Evolutionary conservation across 2,329 filamentous ascomycete genomes (phyloP).

Genomic region (Trichoderma sp.): DNA sequence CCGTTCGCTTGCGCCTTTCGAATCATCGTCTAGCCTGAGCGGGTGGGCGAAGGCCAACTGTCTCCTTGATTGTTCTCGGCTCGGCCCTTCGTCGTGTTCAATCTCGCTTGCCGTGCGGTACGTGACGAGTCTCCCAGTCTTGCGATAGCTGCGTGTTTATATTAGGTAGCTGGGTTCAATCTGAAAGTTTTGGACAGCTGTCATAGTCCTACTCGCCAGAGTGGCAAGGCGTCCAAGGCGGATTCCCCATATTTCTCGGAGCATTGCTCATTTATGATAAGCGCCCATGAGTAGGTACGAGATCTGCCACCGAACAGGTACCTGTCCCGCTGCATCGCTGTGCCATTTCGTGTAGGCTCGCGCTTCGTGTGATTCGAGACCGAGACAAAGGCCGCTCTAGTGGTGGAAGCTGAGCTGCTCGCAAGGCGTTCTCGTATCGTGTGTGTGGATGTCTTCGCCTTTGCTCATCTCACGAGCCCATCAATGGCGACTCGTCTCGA

Average conservation of each 20-base stretch:
- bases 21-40: too few relatives aligned
- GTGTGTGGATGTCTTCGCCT: neutral
- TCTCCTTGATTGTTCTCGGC: too few relatives aligned
- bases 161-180: neutral
- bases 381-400: neutral
- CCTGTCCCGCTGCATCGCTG: neutral
- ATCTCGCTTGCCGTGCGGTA: neutral
- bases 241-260: neutral
- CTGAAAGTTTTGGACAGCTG: too few relatives aligned
- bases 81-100: neutral
- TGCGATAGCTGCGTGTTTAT: too few relatives aligned
- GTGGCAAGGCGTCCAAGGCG: neutral
- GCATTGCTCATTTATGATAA: too few relatives aligned
- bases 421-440: neutral
- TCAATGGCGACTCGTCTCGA: neutral
- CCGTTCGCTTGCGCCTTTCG: too few relatives aligned
- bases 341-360: neutral
- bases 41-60: too few relatives aligned
- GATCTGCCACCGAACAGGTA: neutral
- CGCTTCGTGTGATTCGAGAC: neutral
- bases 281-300: too few relatives aligned
- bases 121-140: too few relatives aligned
- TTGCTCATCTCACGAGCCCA: too few relatives aligned
- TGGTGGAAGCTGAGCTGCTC: neutral
- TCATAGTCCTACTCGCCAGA: neutral